A percentile compares a stretch with the other conserved stretches of the same genome.
Conservation (phyloP, 2,329 filamentous ascomycete genomes). For the Fusarium lyarnte region DNA sequence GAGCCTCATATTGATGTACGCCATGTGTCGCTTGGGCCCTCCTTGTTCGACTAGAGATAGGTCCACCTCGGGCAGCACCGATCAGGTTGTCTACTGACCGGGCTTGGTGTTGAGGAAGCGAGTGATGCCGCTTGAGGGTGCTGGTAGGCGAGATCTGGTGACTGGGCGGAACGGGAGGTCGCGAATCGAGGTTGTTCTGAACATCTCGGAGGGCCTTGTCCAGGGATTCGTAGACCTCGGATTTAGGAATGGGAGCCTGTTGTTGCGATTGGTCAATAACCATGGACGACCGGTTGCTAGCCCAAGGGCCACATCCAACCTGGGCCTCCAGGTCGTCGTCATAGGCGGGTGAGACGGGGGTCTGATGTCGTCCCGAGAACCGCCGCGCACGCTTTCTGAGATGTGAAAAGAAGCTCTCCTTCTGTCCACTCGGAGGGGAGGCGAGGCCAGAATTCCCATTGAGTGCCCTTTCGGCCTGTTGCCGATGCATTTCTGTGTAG, state of each 20-base stretch:
- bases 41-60: slow-evolving; percentile 82
- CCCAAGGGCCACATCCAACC: slow-evolving; percentile 90
- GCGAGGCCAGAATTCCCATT: slow-evolving; percentile 81
- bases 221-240: slow-evolving; percentile 67
- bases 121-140: slow-evolving; percentile 72
- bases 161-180: slow-evolving; percentile 61
- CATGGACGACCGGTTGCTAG: slow-evolving; percentile 85
- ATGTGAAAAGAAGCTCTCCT: slow-evolving; percentile 98
- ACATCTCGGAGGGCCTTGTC: slow-evolving; percentile 67
- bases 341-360: slow-evolving; percentile 77
- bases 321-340: slow-evolving; percentile 96
- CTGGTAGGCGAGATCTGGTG: slow-evolving; percentile 61
- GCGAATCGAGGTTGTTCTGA: slow-evolving; percentile 60
- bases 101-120: slow-evolving; percentile 69
- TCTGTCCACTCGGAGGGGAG: slow-evolving; percentile 81
- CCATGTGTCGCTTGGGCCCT: slow-evolving; percentile 78
- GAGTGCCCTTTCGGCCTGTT: slow-evolving; percentile 89
- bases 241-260: slow-evolving; percentile 61
- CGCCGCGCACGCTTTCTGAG: slow-evolving; percentile 91
- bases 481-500: slow-evolving; percentile 87
- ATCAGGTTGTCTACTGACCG: slow-evolving; percentile 72
- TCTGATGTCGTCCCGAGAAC: slow-evolving; percentile 90
- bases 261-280: slow-evolving; percentile 70
- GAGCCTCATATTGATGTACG: slow-evolving; percentile 88
- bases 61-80: slow-evolving; percentile 64